Conservation (phyloP, 2,329 filamentous ascomycete genomes). For the Fusarium sp. region DNA sequence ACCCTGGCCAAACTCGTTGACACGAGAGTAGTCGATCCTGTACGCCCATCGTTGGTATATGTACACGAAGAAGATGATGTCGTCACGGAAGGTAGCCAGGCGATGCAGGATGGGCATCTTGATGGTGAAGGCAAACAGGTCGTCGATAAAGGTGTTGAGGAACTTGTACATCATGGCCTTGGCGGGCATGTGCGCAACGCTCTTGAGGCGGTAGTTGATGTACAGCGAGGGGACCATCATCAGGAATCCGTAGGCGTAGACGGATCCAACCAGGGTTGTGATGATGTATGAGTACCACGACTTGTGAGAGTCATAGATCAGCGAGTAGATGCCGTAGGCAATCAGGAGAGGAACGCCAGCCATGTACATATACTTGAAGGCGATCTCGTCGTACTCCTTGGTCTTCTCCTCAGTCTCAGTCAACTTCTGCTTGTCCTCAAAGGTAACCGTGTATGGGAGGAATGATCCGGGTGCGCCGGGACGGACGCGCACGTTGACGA, state of each 20-base stretch:
- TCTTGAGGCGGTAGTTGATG: constrained; percentile 98
- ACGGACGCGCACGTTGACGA: constrained; percentile 88
- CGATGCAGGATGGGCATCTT: constrained; percentile 98
- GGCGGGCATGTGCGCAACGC: constrained; percentile 95
- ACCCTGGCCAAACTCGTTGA: constrained; percentile 98
- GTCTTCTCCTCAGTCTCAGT: constrained; percentile 97
- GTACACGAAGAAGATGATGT: constrained; percentile 98
- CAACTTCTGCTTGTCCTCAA: constrained; percentile 97
- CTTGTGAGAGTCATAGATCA: constrained; percentile 95
- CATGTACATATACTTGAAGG: constrained; percentile 97
- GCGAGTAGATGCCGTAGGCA: constrained; percentile 90
- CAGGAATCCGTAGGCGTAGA: constrained; percentile 97
- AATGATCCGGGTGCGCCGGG: constrained; percentile 74
- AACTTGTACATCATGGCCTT: constrained; percentile 99
- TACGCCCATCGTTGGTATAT: constrained; percentile 95
- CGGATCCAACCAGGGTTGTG: constrained; percentile 91
- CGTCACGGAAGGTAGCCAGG: constrained; percentile 90
- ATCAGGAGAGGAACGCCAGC: constrained; percentile 88
- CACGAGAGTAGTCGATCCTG: constrained; percentile 87
- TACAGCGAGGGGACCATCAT: constrained; percentile 99
- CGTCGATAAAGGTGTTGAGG: constrained; percentile 98
- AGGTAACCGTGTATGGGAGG: constrained; percentile 82
- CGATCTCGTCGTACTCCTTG: constrained; percentile 97
- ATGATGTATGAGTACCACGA: constrained; percentile 98
- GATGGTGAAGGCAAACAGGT: constrained; percentile 98